Evolutionary conservation across 306 rosid genomes (phyloP).

Genomic region (Phaseolus lunatus): DNA sequence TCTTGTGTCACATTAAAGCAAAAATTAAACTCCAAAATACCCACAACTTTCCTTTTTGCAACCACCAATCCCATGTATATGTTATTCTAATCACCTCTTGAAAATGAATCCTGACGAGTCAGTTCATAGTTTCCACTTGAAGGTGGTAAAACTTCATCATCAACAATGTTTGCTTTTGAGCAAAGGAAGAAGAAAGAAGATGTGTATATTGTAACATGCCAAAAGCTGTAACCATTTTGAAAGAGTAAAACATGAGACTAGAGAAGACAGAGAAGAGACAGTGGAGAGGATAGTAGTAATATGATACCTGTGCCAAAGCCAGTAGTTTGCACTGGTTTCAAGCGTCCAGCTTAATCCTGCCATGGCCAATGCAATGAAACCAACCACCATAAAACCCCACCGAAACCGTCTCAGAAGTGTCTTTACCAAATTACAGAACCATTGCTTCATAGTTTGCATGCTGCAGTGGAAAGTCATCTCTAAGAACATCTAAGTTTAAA

Average conservation of each 20-base stretch:
- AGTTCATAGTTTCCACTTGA: conserved; percentile 44
- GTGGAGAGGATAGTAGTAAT: conserved; percentile 5
- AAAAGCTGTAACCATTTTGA: conserved; percentile 70
- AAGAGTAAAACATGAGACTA: conserved; percentile 27
- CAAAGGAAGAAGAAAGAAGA: conserved; percentile 74
- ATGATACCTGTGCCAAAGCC: conserved; percentile 98
- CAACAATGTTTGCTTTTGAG: conserved; percentile 58
- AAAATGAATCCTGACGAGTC: conserved; percentile 55
- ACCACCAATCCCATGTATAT: not conserved
- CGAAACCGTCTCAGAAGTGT: conserved; percentile 66
- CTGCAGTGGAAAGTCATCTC: conserved; percentile 58
- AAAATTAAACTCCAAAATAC: conserved; percentile 1
- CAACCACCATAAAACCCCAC: conserved; percentile 81
- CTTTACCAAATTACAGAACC: conserved; percentile 65
- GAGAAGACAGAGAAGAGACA: conserved; percentile 26
- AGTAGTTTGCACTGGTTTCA: conserved; percentile 83
- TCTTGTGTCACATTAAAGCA: conserved; percentile 21
- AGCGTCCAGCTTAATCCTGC: conserved; percentile 84
- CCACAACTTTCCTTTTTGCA: conserved; percentile 42
- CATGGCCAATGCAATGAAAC: conserved; percentile 70
- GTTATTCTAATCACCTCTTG: conserved; percentile 43
- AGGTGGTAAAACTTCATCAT: conserved; percentile 44
- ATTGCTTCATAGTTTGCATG: conserved; percentile 63
- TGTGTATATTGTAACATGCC: conserved; percentile 86
- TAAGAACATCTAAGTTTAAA: not conserved